Percentiles rank a stretch among this genome's conserved stretches.
Conservation (phyloP, 2,329 filamentous ascomycete species). For the Elsinoe australis region DNA sequence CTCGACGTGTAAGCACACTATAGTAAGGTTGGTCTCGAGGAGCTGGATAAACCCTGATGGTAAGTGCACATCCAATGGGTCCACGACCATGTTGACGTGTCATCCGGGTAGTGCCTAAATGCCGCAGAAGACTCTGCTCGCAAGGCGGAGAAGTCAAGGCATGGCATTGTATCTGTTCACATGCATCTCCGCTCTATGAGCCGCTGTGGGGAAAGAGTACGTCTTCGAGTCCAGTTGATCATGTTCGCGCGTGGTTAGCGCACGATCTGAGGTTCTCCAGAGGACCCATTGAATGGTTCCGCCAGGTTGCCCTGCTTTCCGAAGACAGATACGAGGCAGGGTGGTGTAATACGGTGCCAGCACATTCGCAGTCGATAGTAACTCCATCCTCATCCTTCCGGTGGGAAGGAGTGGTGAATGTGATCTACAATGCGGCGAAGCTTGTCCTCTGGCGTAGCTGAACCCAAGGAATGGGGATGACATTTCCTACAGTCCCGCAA, state of each 20-base stretch:
- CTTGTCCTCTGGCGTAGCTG: slow-evolving; percentile 1
- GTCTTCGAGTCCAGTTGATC: not conserved
- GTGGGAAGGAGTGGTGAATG: too few relatives aligned
- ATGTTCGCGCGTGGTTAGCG: not conserved
- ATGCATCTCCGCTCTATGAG: not conserved
- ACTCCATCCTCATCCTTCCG: too few relatives aligned
- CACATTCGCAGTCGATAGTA: not conserved
- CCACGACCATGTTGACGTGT: too few relatives aligned
- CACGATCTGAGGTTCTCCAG: not conserved
- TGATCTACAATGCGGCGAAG: slow-evolving; percentile 6
- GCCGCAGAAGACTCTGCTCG: too few relatives aligned
- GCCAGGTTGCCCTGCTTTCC: too few relatives aligned
- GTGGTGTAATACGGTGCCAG: slow-evolving; percentile 7
- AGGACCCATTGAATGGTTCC: too few relatives aligned
- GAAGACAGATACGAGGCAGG: slow-evolving; percentile 4
- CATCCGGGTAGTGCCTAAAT: too few relatives aligned
- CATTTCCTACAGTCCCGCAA: not conserved
- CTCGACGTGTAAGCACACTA: too few relatives aligned
- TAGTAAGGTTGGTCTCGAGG: too few relatives aligned
- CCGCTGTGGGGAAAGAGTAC: slow-evolving; percentile 7
- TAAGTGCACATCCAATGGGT: too few relatives aligned
- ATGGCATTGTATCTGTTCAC: not conserved
- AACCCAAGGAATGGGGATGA: slow-evolving; percentile 4
- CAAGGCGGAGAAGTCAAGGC: too few relatives aligned
- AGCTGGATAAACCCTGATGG: too few relatives aligned